These are phyloP conservation scores for Aspergillus jensenii DNA, from an alignment of 2,329 filamentous ascomycete species.

Conservation along the genomic window DNA sequence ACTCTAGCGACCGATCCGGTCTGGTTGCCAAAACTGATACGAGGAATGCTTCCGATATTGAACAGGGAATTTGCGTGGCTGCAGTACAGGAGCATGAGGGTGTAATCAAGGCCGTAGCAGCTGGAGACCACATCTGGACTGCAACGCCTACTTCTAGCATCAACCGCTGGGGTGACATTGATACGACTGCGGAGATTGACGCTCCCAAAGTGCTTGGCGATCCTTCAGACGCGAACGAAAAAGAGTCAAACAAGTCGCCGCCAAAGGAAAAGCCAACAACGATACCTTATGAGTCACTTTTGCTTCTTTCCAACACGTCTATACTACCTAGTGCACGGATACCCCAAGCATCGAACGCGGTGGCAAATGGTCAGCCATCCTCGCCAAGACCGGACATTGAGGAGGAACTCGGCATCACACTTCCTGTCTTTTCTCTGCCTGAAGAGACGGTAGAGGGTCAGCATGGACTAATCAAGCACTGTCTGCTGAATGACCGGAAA, in stretches of 20 bases:
- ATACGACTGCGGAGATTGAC: slow-evolving; percentile 71
- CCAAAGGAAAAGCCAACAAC: slow-evolving; percentile 38
- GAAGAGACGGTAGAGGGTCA: slow-evolving; percentile 90
- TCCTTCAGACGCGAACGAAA: slow-evolving; percentile 44
- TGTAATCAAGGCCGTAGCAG: slow-evolving; percentile 57
- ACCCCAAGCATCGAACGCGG: slow-evolving; percentile 54
- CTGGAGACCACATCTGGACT: slow-evolving; percentile 81
- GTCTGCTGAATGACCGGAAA: slow-evolving; percentile 84
- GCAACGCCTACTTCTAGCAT: slow-evolving; percentile 88
- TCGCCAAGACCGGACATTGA: slow-evolving; percentile 56
- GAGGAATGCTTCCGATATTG: slow-evolving; percentile 70
- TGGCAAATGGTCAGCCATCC: slow-evolving; percentile 53
- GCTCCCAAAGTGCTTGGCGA: slow-evolving; percentile 44
- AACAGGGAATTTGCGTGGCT: slow-evolving; percentile 88
- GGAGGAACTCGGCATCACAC: slow-evolving; percentile 49
- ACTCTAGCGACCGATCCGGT: slow-evolving; percentile 89
- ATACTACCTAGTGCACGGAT: slow-evolving; percentile 65
- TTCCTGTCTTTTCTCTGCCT: slow-evolving; percentile 67
- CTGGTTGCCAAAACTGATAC: slow-evolving; percentile 96
- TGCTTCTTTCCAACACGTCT: slow-evolving; percentile 82
- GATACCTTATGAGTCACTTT: slow-evolving; percentile 74
- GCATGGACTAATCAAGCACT: slow-evolving; percentile 91
- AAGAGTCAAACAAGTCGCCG: slow-evolving; percentile 16
- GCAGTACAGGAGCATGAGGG: slow-evolving; percentile 86
- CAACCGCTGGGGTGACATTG: slow-evolving; percentile 85